Percentiles rank a stretch among this genome's conserved stretches.
Evolutionary conservation across 257 asterid genomes (phyloP).

Genomic region (Plantago major): DNA sequence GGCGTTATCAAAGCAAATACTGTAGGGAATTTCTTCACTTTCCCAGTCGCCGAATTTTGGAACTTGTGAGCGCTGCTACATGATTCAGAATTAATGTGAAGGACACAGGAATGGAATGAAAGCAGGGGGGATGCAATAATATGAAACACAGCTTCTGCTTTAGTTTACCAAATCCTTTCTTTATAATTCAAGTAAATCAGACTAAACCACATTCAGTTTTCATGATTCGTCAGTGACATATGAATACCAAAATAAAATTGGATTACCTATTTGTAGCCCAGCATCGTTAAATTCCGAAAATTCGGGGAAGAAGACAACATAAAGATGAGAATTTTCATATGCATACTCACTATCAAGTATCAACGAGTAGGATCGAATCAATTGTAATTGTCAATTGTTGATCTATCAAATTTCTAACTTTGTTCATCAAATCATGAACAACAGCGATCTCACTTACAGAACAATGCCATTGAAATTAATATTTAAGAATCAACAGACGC

Average conservation of each 20-base stretch:
- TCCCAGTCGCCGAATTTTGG: constrained; percentile 87
- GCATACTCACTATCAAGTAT: too few species aligned
- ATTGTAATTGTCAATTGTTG: too few species aligned
- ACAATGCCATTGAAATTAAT: too few species aligned
- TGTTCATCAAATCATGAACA: too few species aligned
- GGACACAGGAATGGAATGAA: not conserved
- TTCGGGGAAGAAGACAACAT: too few species aligned
- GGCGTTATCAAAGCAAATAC: constrained; percentile 62
- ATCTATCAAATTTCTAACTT: too few species aligned
- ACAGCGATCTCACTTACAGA: too few species aligned
- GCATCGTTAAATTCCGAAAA: too few species aligned
- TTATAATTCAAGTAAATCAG: not conserved
- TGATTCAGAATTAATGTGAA: constrained; percentile 18
- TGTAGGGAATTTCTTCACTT: constrained; percentile 58
- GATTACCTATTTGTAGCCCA: too few species aligned
- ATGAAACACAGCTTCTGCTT: not conserved
- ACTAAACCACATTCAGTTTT: not conserved
- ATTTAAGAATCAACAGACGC: too few species aligned
- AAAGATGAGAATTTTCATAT: too few species aligned
- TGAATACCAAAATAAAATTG: not conserved
- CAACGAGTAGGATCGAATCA: too few species aligned
- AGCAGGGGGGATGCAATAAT: not conserved
- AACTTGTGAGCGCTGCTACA: constrained; percentile 46
- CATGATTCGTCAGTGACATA: not conserved
- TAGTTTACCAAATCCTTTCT: constrained; percentile 4